phyloP scores from a whole-genome alignment of 2,329 filamentous ascomycete genomes.

The Colletotrichum lupini region DNA sequence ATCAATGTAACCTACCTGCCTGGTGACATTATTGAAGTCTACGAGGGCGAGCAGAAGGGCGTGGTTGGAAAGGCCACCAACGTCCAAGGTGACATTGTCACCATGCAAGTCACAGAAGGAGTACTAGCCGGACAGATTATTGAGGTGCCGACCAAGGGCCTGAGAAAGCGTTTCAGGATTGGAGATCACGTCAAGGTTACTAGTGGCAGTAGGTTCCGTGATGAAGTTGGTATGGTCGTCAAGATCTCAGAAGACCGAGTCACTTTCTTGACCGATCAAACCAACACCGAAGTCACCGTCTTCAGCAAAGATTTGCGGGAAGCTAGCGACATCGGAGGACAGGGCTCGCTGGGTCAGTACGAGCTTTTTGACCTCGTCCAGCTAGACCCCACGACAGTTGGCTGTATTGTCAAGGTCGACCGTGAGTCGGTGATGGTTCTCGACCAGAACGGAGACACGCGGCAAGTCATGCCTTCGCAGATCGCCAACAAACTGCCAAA shows the following conservation, averaged over 20 bases:
- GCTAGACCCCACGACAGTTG: constrained; percentile 91
- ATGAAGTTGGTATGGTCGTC: constrained; percentile 97
- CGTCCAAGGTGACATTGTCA: constrained; percentile 92
- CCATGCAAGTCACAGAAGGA: constrained; percentile 85
- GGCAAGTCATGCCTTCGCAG: constrained; percentile 88
- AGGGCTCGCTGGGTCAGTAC: constrained; percentile 87
- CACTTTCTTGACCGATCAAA: constrained; percentile 92
- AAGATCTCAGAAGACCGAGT: constrained; percentile 93
- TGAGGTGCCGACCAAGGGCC: constrained; percentile 89
- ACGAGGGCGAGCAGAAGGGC: constrained; percentile 93
- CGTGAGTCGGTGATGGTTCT: constrained; percentile 90
- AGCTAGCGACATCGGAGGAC: constrained; percentile 89
- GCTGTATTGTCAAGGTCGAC: constrained; percentile 94
- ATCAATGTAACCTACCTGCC: constrained; percentile 87
- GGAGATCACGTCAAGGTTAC: constrained; percentile 99
- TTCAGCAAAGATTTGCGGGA: constrained; percentile 97
- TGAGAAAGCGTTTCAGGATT: constrained; percentile 91
- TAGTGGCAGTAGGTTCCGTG: constrained; percentile 91
- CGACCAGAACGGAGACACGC: constrained; percentile 87
- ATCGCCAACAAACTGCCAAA: constrained; percentile 89
- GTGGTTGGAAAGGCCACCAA: constrained; percentile 87
- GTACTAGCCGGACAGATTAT: constrained; percentile 85
- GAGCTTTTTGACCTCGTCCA: constrained; percentile 95
- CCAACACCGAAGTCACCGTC: constrained; percentile 92
- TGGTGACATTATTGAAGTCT: constrained; percentile 97